Evolutionary conservation across 768 basidiomycete species (phyloP).

Genomic region (Leccinellum rugosiceps): DNA sequence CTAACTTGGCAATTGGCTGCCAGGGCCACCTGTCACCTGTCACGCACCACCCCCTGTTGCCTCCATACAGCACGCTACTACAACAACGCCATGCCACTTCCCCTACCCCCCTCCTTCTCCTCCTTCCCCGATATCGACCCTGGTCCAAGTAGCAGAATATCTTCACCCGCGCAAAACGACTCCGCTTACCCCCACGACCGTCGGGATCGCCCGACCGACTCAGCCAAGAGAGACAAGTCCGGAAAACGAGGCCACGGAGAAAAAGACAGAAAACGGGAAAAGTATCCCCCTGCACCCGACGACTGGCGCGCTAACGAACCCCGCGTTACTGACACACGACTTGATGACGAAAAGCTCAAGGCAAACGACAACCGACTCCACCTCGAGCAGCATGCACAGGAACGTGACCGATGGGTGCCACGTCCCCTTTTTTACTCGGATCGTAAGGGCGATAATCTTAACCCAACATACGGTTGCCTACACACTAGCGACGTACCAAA

Average conservation of each 20-base stretch:
- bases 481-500: slow-evolving; percentile 64
- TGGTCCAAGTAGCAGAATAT: slow-evolving; percentile 34
- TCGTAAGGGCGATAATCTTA: slow-evolving; percentile 61
- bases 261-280: slow-evolving; percentile 33
- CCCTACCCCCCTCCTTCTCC: slow-evolving; percentile 62
- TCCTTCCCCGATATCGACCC: slow-evolving; percentile 67
- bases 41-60: neutral
- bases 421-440: slow-evolving; percentile 56
- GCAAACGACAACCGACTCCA: slow-evolving; percentile 34
- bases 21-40: neutral
- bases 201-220: slow-evolving; percentile 12
- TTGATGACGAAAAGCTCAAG: slow-evolving; percentile 33
- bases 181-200: slow-evolving; percentile 10
- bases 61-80: neutral
- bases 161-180: slow-evolving; percentile 18
- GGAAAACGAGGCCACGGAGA: slow-evolving; percentile 24
- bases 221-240: slow-evolving; percentile 18
- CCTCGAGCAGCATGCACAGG: slow-evolving; percentile 15
- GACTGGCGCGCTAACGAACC: slow-evolving; percentile 21
- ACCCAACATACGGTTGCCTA: slow-evolving; percentile 64
- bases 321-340: slow-evolving; percentile 9
- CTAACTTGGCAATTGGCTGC: too few species aligned
- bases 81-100: slow-evolving; percentile 45
- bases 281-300: slow-evolving; percentile 25
- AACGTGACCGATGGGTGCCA: slow-evolving; percentile 26